Evolutionary conservation across 768 basidiomycete genomes (phyloP), one percentile per base, ranked within the genome.

Genomic region (Tricholoma furcatifolium): DNA sequence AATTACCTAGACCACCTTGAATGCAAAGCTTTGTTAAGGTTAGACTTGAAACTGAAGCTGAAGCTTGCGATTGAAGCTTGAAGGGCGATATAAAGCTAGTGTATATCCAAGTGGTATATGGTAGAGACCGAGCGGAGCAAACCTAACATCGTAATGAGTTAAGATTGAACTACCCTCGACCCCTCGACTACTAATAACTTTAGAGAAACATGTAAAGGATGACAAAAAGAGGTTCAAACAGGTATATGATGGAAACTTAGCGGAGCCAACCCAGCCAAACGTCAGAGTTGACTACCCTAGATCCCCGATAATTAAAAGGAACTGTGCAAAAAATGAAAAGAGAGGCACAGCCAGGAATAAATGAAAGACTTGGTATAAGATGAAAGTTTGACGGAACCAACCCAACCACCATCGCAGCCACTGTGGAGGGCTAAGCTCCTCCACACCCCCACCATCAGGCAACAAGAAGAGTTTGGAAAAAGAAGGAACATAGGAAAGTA

Each of bases 361-460:
- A 53, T 4, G 48, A 53, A 47, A 41, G n/a, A 43, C 45, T 14
- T 23, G 58, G 43, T 63, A 62, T 61, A 44, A 47, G 31, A 57
- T 54, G 64, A 63, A 51, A 34, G 42, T 39, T 24, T 47, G 58
- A 60, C 66, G 63, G 63, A 64, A 56, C 32, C 43, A 53, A 48
- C 18, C 9, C 27, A 51, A 56, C 44, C 35, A 39, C 36, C 1
- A 5, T 46, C n/a, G n/a, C n/a, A n/a, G n/a, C n/a, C n/a, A n/a
- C n/a, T n/a, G 42, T 12, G 41, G 30, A 40, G 12, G 15, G 23
- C 48, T 38, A 17, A 12, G 14, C 32, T 58, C 58, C 52, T 54
- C 44, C 54, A 41, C 12, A 51, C 39, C 55, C 40, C 51, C 55
- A 51, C 45, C 52, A n/a, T 24, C 41, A 45, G 34, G 30, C 39